Base-by-base conservation (phyloP, 169 alveolate genomes). In the Cryptosporidium muris region DNA sequence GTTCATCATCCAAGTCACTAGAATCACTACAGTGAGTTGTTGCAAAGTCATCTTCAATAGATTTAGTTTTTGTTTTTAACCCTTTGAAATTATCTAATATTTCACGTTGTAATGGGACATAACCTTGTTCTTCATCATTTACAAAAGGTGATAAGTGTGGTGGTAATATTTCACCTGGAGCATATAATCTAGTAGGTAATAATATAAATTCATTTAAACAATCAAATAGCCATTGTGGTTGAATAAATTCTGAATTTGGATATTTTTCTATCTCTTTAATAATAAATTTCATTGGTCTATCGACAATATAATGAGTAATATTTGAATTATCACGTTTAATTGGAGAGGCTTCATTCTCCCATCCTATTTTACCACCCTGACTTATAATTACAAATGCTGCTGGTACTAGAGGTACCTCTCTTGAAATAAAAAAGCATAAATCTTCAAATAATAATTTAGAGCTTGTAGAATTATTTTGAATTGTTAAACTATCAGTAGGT, bases 141-240 rank as follows among this genome's bases (percentile, higher is more conserved):
- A 74, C 92, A 88, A 96, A 97, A 8, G 99, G 99, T 62, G 98
- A 95, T 42, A 97, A 82, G 82, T 97, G 99, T 36, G 97, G 98
- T 47, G 99, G 99, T 16, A 95, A 90, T 54, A 90, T 92, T 66
- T 88, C 90, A 36, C 98, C 98, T 12, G 98, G 98, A 36, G 91
- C 88, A 88, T 97, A 97, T 40, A 93, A 94, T 47, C 90, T 85
- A 16, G 94, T 93, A 8, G 99, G 98, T 37, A 97, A 82, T 25
- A 93, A 64, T 45, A 89, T 89, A 51, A 82, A 88, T 80, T 94
- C 89, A 88, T 97, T 97, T 38, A 96, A 80, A 34, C 96, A 95
- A 88, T 96, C 98, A 89, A 93, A 95, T 37, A 97, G 91, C 97
- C 98, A 97, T 89, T 97, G 97, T 37, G 99, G 99, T 90, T 95